A percentile compares a stretch with the other conserved stretches of the same genome.
These are phyloP conservation scores for Podosphaera fusca DNA, from an alignment of 2,329 filamentous ascomycete genomes.

Conservation along the genomic window DNA sequence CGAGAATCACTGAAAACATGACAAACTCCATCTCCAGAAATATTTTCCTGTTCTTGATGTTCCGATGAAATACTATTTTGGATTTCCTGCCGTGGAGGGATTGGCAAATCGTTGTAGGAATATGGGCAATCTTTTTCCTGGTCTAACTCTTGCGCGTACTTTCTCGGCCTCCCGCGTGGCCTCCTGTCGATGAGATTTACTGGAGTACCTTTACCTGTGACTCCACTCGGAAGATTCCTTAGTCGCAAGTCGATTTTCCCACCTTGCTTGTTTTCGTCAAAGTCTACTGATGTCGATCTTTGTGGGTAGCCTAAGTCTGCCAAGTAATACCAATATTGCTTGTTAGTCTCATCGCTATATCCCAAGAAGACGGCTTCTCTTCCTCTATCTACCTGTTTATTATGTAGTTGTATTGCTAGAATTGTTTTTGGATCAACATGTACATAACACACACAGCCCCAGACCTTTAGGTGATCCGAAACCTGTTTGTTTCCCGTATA, in stretches of 20 bases:
- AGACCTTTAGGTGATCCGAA: not conserved
- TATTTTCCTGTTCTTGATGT: too few species aligned
- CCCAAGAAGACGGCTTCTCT: not conserved
- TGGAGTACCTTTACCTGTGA: not conserved
- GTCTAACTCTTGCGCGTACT: not conserved
- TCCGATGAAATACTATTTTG: not conserved
- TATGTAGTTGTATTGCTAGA: not conserved
- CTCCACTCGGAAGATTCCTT: not conserved
- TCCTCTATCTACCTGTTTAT: slow-evolving; percentile 1
- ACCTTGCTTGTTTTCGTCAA: not conserved
- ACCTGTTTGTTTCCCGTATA: not conserved
- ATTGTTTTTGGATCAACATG: not conserved
- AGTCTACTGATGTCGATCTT: not conserved
- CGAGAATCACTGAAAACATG: too few species aligned
- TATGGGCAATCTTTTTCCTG: not conserved
- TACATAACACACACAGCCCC: not conserved
- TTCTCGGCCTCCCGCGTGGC: not conserved
- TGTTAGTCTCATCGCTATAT: not conserved
- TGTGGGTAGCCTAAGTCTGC: not conserved
- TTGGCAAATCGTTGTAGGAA: too few species aligned
- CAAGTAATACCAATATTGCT: not conserved
- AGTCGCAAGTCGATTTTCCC: not conserved
- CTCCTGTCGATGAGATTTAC: not conserved
- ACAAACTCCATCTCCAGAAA: too few species aligned
- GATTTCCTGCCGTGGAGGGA: not conserved